phyloP scores from a whole-genome alignment of 495 filamentous ascomycete genomes.

The Immersiella caudata region DNA sequence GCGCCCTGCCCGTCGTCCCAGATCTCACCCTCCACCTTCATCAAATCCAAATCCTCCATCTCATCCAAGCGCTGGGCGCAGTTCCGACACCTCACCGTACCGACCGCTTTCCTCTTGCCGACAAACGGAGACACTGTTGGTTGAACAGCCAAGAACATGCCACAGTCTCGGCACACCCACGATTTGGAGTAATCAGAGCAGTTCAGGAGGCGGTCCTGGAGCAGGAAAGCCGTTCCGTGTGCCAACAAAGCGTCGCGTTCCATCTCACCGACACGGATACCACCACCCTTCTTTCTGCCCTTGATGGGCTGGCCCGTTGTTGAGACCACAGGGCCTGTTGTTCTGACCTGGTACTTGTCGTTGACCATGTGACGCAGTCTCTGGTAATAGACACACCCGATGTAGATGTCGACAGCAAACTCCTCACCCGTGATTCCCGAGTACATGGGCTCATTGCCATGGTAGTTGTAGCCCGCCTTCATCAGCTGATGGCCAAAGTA shows the following conservation, averaged over 20 bases:
- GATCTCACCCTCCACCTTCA: slow-evolving; percentile 66
- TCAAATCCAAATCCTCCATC: slow-evolving; percentile 57
- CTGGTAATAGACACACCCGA: slow-evolving; percentile 97
- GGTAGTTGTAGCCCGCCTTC: slow-evolving; percentile 95
- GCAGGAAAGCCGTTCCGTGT: slow-evolving; percentile 90
- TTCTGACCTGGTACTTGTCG: slow-evolving; percentile 98
- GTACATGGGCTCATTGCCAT: slow-evolving; percentile 98
- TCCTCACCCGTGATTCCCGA: slow-evolving; percentile 94
- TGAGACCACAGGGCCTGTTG: slow-evolving; percentile 84
- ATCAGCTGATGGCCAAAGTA: slow-evolving; percentile 95
- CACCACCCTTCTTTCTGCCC: slow-evolving; percentile 90
- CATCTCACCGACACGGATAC: slow-evolving; percentile 99
- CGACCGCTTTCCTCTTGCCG: slow-evolving; percentile 59
- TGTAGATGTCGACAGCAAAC: slow-evolving; percentile 92
- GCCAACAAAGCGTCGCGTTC: slow-evolving; percentile 93
- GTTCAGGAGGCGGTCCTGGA: slow-evolving; percentile 95
- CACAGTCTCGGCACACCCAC: slow-evolving; percentile 86
- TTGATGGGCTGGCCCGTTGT: slow-evolving; percentile 97
- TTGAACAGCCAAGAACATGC: slow-evolving; percentile 82
- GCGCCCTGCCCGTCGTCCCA: slow-evolving; percentile 91
- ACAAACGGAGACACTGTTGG: slow-evolving; percentile 71
- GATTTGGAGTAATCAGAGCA: slow-evolving; percentile 88
- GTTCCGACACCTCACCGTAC: slow-evolving; percentile 73
- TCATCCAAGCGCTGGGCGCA: slow-evolving; percentile 70
- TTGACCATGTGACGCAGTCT: slow-evolving; percentile 98